Percentiles rank a stretch among this genome's conserved stretches.
Evolutionary conservation across 2,329 filamentous ascomycete species (phyloP).

Genomic region (Phoma sp.): DNA sequence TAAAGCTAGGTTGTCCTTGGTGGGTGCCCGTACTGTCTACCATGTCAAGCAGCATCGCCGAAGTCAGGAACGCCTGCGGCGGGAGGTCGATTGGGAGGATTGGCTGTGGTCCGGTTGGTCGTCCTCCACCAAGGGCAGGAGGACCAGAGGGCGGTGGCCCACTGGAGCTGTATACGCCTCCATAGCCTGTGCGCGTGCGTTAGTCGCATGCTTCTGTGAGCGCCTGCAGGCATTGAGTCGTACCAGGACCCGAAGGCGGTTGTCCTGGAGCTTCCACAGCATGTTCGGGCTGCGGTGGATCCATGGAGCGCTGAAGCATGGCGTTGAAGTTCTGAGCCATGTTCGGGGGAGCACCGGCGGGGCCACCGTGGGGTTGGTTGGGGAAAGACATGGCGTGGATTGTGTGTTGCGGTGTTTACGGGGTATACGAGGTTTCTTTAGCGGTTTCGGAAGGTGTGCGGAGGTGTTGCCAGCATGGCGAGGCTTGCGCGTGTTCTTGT

Average conservation of each 20-base stretch:
- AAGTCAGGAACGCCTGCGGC: constrained; percentile 98
- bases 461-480: constrained; percentile 40
- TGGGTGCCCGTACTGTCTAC: constrained; percentile 77
- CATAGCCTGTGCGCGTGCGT: constrained; percentile 38
- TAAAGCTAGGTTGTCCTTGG: constrained; percentile 5
- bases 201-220: constrained; percentile 14
- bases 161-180: constrained; percentile 48
- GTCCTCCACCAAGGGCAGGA: constrained; percentile 40
- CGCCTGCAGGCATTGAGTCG: constrained; percentile 8
- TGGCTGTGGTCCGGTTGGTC: constrained; percentile 30
- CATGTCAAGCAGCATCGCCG: constrained; percentile 91
- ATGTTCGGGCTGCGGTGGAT: constrained; percentile 37
- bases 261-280: constrained; percentile 33
- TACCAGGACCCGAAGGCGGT: constrained; percentile 38
- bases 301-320: constrained; percentile 48
- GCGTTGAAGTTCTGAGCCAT: constrained; percentile 45
- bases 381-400: constrained; percentile 35
- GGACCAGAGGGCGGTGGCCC: constrained; percentile 60
- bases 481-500: constrained; percentile 26
- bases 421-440: constrained; percentile 21
- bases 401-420: constrained; percentile 5
- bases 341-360: constrained; percentile 40
- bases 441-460: constrained; percentile 28
- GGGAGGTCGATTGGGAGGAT: constrained; percentile 61
- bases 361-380: constrained; percentile 40